Evolutionary conservation across 208 protist species (phyloP).

Genomic region (Plasmodiophora brassicae): DNA sequence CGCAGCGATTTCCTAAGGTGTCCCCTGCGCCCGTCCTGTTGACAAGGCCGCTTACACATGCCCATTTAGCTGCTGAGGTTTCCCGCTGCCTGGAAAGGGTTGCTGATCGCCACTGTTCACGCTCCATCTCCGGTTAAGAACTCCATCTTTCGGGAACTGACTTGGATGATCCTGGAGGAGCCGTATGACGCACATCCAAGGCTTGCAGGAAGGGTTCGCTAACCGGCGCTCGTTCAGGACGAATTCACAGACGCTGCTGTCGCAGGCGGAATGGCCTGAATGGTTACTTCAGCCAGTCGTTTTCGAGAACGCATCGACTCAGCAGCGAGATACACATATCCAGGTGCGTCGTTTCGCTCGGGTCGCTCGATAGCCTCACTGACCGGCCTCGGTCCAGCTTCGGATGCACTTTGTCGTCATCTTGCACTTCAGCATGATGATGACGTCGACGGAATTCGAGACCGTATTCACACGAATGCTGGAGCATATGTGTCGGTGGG

Average conservation of each 20-base stretch:
- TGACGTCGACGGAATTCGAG: neutral
- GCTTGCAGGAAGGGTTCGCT: no score
- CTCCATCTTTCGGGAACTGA: constrained; percentile 4
- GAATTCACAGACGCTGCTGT: neutral
- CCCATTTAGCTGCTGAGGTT: neutral
- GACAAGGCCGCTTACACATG: neutral
- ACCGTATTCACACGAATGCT: neutral
- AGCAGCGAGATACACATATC: neutral
- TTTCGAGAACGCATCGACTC: neutral
- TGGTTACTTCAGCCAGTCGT: constrained; percentile 16
- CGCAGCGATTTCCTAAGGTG: neutral
- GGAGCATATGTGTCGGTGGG: neutral
- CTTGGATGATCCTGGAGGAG: constrained; percentile 5
- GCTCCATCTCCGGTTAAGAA: neutral
- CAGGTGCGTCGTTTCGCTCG: neutral
- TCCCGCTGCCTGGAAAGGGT: neutral
- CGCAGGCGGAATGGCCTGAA: neutral
- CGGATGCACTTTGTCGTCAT: constrained; percentile 12
- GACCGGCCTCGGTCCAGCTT: neutral
- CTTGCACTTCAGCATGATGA: neutral
- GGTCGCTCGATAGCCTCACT: neutral
- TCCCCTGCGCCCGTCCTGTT: neutral
- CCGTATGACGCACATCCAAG: neutral
- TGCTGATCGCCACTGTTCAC: constrained; percentile 1
- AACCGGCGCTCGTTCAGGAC: neutral